Percentiles rank a stretch among this genome's conserved stretches.
These are phyloP conservation scores for Akanthomyces uredinophilus DNA, from an alignment of 2,329 filamentous ascomycete genomes.

Conservation along the genomic window DNA sequence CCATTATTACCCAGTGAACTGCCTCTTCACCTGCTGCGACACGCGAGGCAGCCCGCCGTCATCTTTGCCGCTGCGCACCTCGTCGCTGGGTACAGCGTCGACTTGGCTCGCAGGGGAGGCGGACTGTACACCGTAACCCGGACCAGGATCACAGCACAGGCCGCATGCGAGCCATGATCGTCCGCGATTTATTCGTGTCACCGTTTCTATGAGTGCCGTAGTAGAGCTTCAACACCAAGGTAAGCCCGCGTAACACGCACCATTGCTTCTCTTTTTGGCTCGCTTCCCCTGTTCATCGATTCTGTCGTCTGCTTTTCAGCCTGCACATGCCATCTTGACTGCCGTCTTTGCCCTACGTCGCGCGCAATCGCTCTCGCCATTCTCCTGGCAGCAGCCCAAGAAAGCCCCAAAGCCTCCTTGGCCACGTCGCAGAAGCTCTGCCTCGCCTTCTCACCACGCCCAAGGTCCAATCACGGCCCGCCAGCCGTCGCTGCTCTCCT, in stretches of 20 bases:
- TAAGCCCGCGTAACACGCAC: background rate
- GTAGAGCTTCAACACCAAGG: constrained; percentile 11
- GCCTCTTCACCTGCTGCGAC: background rate
- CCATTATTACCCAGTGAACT: background rate
- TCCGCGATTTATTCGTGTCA: background rate
- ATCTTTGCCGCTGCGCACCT: background rate
- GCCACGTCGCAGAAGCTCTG: background rate
- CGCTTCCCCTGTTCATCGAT: background rate
- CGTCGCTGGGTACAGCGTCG: background rate
- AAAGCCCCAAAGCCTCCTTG: background rate
- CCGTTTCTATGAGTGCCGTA: constrained; percentile 11
- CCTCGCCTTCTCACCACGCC: background rate
- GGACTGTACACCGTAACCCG: background rate
- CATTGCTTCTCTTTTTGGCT: background rate
- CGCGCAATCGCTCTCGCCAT: background rate
- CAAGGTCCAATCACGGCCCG: constrained; percentile 29
- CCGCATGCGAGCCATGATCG: constrained; percentile 9
- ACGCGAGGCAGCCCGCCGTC: background rate
- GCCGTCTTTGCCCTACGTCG: background rate
- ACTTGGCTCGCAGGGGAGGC: background rate
- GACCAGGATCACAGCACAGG: background rate
- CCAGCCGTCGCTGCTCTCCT: constrained; percentile 29
- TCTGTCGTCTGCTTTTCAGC: background rate
- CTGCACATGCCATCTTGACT: background rate
- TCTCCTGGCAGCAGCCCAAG: background rate